Percentiles rank a stretch among this genome's conserved stretches.
These are phyloP conservation scores for Polychytrium aggregatum DNA, from an alignment of 192 early-diverging fungal species.

Conservation along the genomic window DNA sequence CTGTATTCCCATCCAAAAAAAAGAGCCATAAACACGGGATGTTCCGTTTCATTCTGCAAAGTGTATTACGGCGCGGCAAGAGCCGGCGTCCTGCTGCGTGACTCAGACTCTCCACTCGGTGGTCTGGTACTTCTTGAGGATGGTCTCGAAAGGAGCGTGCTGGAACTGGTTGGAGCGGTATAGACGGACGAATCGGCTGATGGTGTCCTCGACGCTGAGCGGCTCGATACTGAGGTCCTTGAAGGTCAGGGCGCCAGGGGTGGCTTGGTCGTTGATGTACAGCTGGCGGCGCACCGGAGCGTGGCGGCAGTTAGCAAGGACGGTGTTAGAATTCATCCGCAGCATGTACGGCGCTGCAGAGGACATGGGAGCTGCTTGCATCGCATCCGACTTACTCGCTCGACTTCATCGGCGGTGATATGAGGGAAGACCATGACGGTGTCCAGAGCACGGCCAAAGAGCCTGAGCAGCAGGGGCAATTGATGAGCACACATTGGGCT, in stretches of 20 bases:
- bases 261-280: conserved; percentile 59
- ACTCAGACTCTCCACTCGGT: too few species aligned
- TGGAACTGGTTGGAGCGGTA: conserved; percentile 47
- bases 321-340: too few species aligned
- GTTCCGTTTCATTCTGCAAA: too few species aligned
- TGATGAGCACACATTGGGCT: background rate
- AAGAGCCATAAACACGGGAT: too few species aligned
- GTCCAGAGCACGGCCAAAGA: conserved; percentile 50
- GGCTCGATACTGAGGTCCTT: conserved; percentile 77
- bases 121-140: conserved; percentile 20
- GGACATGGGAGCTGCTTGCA: background rate
- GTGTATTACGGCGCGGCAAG: too few species aligned
- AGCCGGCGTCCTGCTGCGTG: too few species aligned
- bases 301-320: too few species aligned
- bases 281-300: conserved; percentile 24
- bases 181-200: conserved; percentile 71
- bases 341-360: background rate
- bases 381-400: conserved; percentile 37
- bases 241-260: conserved; percentile 67
- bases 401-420: conserved; percentile 77
- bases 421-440: conserved; percentile 57
- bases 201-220: conserved; percentile 63
- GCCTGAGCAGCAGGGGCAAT: conserved; percentile 7
- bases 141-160: conserved; percentile 19
- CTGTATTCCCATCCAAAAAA: too few species aligned